Conservation (phyloP, 139 green algal genomes). For the Coelastrella sp. region DNA sequence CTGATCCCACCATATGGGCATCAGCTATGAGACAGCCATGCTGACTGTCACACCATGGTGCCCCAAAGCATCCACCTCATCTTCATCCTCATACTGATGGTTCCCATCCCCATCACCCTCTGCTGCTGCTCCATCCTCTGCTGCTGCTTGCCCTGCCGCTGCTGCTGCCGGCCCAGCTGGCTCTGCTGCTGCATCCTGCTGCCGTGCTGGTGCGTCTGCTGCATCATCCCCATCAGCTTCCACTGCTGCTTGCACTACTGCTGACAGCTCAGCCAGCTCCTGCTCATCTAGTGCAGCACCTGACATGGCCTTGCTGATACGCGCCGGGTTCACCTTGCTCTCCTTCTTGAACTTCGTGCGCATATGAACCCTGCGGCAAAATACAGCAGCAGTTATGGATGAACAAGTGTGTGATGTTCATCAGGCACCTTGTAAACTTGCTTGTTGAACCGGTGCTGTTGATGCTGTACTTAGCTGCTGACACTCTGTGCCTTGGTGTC, state of each 20-base stretch:
- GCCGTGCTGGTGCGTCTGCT: not conserved
- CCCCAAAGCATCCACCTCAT: not conserved
- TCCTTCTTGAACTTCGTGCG: constrained; percentile 76
- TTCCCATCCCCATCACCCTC: not conserved
- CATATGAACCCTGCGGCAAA: constrained; percentile 64
- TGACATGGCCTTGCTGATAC: constrained; percentile 26
- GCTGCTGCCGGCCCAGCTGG: not conserved
- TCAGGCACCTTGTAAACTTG: no score
- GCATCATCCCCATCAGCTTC: not conserved
- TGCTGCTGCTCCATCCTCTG: not conserved
- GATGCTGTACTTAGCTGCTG: no score
- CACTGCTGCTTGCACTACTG: not conserved
- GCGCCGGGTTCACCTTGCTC: constrained; percentile 33
- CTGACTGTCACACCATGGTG: no score
- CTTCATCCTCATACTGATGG: not conserved
- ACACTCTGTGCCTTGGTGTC: no score
- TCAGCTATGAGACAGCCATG: no score
- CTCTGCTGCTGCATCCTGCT: not conserved
- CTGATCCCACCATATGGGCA: no score
- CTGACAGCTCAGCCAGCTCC: constrained; percentile 15
- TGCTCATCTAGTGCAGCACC: constrained; percentile 1
- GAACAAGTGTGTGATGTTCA: no score
- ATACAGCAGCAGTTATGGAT: no score
- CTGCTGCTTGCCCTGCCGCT: not conserved
- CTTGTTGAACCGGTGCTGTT: no score